A percentile compares a stretch with the other conserved stretches of the same genome.
These are phyloP conservation scores for Sungouiozyma intestinalis DNA, from an alignment of 805 yeast genomes.

Conservation along the genomic window DNA sequence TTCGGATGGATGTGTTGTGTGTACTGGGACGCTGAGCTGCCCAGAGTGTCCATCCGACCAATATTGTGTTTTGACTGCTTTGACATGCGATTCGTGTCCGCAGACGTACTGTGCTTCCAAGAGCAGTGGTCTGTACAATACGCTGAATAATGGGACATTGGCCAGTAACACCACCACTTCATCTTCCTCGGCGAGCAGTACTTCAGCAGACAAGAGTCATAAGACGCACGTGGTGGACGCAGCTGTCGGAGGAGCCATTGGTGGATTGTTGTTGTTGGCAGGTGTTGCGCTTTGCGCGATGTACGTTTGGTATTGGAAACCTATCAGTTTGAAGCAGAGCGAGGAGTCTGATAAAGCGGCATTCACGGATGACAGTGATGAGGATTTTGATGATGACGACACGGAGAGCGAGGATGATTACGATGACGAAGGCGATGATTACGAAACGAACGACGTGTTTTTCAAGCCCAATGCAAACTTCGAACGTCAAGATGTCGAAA, in stretches of 20 bases:
- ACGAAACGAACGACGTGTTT: conserved; percentile 1
- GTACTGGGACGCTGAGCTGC: conserved; percentile 35
- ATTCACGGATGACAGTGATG: conserved; percentile 18
- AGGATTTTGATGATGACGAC: conserved; percentile 16
- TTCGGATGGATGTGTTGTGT: conserved; percentile 32
- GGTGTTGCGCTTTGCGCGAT: conserved; percentile 30
- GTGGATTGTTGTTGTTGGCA: conserved; percentile 31
- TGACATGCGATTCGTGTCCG: conserved; percentile 51
- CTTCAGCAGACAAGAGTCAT: conserved; percentile 30
- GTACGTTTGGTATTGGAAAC: conserved; percentile 35
- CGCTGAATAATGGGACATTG: neutral
- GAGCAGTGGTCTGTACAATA: conserved; percentile 9
- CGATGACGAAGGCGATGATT: conserved; percentile 12
- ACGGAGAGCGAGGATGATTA: conserved; percentile 13
- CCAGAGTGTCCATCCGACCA: conserved; percentile 45
- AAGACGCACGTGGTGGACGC: conserved; percentile 58
- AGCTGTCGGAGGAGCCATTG: conserved; percentile 51
- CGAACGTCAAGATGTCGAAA: neutral
- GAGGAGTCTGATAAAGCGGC: conserved; percentile 15
- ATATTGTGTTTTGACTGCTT: conserved; percentile 44
- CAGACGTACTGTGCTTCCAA: conserved; percentile 37
- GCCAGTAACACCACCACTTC: conserved; percentile 10
- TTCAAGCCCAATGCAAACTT: neutral
- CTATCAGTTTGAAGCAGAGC: conserved; percentile 24
- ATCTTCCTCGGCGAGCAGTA: conserved; percentile 25